Base-by-base conservation (phyloP, 2,329 filamentous ascomycete genomes). In the Xylaria polymorpha region DNA sequence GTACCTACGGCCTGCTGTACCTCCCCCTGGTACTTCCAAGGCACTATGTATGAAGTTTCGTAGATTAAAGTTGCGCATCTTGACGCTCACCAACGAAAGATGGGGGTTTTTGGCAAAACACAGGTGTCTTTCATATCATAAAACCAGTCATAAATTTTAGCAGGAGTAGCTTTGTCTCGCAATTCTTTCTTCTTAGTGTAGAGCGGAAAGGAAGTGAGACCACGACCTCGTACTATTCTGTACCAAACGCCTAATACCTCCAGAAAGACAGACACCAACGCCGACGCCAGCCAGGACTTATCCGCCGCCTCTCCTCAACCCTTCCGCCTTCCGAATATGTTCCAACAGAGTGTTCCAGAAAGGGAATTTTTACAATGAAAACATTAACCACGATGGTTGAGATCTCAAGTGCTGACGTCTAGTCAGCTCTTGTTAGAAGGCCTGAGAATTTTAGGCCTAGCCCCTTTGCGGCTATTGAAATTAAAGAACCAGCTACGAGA, bases 321-420 rank as follows among this genome's bases (percentile, higher is more conserved):
- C 64, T 68, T 37, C 56, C 64, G 61, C 67, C 70, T 71, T 72
- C 35, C 72, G 68, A 74, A 69, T 74, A 74, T 75, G 69, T 74
- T 64, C 71, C 68, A 73, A 71, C 57, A 75, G 39, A 61, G 35
- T 64, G 39, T 63, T 67, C 60, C 61, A 61, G 55, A 58, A 65
- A 60, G 44, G 48, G 66, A 64, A 68, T 55, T 70, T 64, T 73
- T 61, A 72, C 71, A 66, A 56, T 41, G 53, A 63, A 43, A 35
- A 43, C 39, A 60, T 39, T 32, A 35, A 65, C 55, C 69, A 60
- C 61, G 46, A 66, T 60, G 50, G 39, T 57, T 56, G 57, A 68
- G 25, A 55, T 68, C 48, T 35, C 56, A 58, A 64, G 57, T 61
- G 44, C 67, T 41, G 56, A 55, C 53, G 15, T 51, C 41, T 25